phyloP scores from a whole-genome alignment of 805 yeast species.

The Komagataella populi region DNA sequence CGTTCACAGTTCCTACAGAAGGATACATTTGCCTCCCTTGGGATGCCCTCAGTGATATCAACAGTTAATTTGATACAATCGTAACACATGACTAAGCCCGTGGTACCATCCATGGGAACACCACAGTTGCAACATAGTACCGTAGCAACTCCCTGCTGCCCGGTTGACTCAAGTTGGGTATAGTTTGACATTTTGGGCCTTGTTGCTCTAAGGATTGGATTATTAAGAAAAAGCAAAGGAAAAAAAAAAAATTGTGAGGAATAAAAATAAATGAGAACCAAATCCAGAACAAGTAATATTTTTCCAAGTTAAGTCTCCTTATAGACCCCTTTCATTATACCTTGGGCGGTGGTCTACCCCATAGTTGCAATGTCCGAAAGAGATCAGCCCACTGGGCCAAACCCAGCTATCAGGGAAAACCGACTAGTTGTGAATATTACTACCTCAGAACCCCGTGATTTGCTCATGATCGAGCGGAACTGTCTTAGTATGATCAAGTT shows the following conservation, averaged over 20 bases:
- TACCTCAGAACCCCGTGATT: constrained; percentile 39
- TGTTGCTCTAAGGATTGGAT: background rate
- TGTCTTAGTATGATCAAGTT: constrained; percentile 34
- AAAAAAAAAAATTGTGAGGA: background rate
- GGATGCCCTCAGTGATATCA: constrained; percentile 88
- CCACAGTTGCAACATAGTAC: constrained; percentile 98
- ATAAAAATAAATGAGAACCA: background rate
- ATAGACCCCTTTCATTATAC: background rate
- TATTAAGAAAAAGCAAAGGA: background rate
- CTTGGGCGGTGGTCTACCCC: background rate
- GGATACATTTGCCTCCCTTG: constrained; percentile 85
- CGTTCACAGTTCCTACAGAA: constrained; percentile 97
- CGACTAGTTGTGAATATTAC: constrained; percentile 18
- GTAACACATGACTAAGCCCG: constrained; percentile 89
- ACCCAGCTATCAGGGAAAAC: background rate
- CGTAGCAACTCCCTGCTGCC: constrained; percentile 36
- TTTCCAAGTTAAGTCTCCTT: background rate
- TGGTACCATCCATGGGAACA: constrained; percentile 92
- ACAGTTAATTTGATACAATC: constrained; percentile 92
- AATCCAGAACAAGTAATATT: background rate
- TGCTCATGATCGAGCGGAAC: constrained; percentile 39
- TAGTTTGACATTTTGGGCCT: constrained; percentile 2
- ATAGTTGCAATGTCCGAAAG: background rate
- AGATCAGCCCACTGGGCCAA: background rate
- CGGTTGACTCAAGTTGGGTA: constrained; percentile 1